A percentile compares a stretch with the other conserved stretches of the same genome.
These are phyloP conservation scores for Myxozyma geophila DNA, from an alignment of 805 yeast species.

Conservation along the genomic window DNA sequence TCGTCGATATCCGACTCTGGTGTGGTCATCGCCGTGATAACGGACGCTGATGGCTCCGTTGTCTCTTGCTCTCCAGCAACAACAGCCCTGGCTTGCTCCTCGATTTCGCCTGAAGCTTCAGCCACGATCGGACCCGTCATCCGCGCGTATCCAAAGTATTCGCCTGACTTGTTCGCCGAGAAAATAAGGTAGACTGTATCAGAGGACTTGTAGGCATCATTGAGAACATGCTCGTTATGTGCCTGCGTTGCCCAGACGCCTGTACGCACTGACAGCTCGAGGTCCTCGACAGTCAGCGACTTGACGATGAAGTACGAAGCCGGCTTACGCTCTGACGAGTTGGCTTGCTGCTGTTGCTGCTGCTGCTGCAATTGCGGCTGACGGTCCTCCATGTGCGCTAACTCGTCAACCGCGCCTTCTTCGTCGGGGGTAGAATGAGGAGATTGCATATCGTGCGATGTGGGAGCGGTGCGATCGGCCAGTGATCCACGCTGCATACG, in stretches of 20 bases:
- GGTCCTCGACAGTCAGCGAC: conserved; percentile 48
- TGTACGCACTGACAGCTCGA: conserved; percentile 44
- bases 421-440: neutral
- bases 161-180: conserved; percentile 50
- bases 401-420: neutral
- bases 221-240: conserved; percentile 48
- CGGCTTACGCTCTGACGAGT: neutral
- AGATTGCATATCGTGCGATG: neutral
- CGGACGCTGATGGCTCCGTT: neutral
- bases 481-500: conserved; percentile 37
- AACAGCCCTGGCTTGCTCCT: neutral
- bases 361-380: neutral
- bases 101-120: neutral
- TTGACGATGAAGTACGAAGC: conserved; percentile 49
- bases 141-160: conserved; percentile 49
- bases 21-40: neutral
- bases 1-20: conserved; percentile 6
- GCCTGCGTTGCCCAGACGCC: conserved; percentile 50
- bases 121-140: conserved; percentile 43
- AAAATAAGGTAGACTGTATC: conserved; percentile 48
- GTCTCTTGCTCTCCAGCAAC: neutral
- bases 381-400: neutral
- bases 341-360: neutral
- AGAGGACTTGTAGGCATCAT: conserved; percentile 45
- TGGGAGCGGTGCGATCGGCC: conserved; percentile 30